Evolutionary conservation across 2,329 filamentous ascomycete genomes (phyloP).

Genomic region (Clonostachys byssicola): DNA sequence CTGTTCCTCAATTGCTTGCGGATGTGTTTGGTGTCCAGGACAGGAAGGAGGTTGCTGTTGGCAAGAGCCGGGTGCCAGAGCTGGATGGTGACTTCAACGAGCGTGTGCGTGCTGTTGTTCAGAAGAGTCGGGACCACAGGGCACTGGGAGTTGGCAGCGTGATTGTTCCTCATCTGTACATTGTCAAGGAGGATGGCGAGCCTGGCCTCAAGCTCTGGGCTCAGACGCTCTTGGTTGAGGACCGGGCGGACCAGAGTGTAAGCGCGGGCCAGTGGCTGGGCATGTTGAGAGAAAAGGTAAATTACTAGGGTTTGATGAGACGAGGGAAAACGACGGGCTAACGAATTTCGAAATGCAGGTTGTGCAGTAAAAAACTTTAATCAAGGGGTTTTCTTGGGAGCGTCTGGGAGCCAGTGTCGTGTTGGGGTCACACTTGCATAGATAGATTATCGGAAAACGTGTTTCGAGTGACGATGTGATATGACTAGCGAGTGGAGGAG

Average conservation of each 20-base stretch:
- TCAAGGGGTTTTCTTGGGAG: no score
- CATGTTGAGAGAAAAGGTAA: conserved; percentile 87
- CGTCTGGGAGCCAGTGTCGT: no score
- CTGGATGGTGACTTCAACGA: conserved; percentile 97
- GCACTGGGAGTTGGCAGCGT: conserved; percentile 89
- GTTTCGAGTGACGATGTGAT: no score
- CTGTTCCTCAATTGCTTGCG: conserved; percentile 79
- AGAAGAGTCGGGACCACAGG: conserved; percentile 87
- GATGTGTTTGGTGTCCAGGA: conserved; percentile 91
- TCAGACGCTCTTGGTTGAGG: conserved; percentile 91
- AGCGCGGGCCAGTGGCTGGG: conserved; percentile 94
- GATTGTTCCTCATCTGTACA: conserved; percentile 85
- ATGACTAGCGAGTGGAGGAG: no score
- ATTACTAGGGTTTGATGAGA: conserved; percentile 4
- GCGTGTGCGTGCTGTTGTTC: conserved; percentile 80
- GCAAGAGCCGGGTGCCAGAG: conserved; percentile 82
- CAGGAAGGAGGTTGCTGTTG: conserved; percentile 79
- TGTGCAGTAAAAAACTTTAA: conserved; percentile 22
- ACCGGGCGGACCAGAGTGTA: conserved; percentile 88
- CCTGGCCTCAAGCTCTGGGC: conserved; percentile 95
- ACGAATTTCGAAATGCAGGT: conserved; percentile 12
- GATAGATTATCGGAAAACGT: no score
- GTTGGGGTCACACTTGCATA: no score
- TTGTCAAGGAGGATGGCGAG: conserved; percentile 93
- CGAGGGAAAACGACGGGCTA: no score